Conservation (phyloP, 1,139 yeast genomes). For the Blastobotrys indianensis region DNA sequence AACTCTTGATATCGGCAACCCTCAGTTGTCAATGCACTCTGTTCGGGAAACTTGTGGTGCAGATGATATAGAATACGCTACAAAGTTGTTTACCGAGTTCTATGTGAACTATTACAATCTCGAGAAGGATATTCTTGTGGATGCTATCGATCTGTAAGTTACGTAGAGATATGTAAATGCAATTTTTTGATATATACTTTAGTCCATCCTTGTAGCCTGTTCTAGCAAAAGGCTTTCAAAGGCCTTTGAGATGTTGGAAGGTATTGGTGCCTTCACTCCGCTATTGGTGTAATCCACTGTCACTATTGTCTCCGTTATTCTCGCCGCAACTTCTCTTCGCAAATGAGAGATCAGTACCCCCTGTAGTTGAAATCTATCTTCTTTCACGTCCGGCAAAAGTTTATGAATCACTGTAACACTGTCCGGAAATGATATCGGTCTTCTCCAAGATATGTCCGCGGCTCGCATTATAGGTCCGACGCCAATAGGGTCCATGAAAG, state of each 20-base stretch:
- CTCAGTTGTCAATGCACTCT: slow-evolving; percentile 93
- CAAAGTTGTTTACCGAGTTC: slow-evolving; percentile 55
- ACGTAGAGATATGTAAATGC: too few relatives aligned
- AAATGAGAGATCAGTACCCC: slow-evolving; percentile 36
- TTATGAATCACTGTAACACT: slow-evolving; percentile 31
- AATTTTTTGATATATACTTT: neutral
- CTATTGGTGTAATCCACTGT: slow-evolving; percentile 32
- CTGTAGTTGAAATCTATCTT: slow-evolving; percentile 29
- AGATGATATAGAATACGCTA: slow-evolving; percentile 59
- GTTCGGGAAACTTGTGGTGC: slow-evolving; percentile 92
- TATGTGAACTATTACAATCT: slow-evolving; percentile 37
- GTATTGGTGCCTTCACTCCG: slow-evolving; percentile 31
- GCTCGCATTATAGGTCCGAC: slow-evolving; percentile 34
- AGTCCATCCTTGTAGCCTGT: slow-evolving; percentile 2
- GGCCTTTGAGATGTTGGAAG: slow-evolving; percentile 20
- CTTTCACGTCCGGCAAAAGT: slow-evolving; percentile 20
- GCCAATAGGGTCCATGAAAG: slow-evolving; percentile 25
- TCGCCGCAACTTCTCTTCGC: slow-evolving; percentile 32
- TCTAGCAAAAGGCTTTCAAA: slow-evolving; percentile 10
- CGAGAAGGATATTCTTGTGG: slow-evolving; percentile 25
- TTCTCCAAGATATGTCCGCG: slow-evolving; percentile 31
- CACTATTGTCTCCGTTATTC: slow-evolving; percentile 31
- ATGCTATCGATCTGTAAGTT: slow-evolving; percentile 9
- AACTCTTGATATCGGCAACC: slow-evolving; percentile 88
- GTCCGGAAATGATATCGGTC: slow-evolving; percentile 31